Conservation (phyloP, 2,329 filamentous ascomycete genomes). For the Exophiala alcalophila region DNA sequence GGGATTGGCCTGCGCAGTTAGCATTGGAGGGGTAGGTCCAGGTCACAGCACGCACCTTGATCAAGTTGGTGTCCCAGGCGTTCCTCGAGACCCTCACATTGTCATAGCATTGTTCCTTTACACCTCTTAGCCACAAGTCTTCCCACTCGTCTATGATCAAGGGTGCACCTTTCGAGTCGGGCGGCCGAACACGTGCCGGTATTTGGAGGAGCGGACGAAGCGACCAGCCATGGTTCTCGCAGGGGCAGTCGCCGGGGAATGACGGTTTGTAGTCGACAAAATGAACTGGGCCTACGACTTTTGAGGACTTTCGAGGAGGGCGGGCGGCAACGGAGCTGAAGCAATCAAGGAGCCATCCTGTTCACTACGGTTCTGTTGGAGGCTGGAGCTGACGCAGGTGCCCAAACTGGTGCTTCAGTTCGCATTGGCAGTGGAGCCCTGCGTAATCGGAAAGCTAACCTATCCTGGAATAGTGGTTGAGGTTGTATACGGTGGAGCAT, state of each 20-base stretch:
- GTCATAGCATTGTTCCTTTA: conserved; percentile 90
- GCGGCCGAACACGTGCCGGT: conserved; percentile 95
- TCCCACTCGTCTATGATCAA: conserved; percentile 1
- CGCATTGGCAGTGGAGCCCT: background rate
- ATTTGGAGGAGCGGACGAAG: conserved; percentile 72
- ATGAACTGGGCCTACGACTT: conserved; percentile 10
- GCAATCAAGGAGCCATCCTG: conserved; percentile 15
- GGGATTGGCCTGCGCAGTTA: conserved; percentile 71
- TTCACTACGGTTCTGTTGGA: conserved; percentile 1
- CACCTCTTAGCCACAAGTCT: conserved; percentile 20
- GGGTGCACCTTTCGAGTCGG: conserved; percentile 71
- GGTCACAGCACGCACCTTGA: conserved; percentile 68
- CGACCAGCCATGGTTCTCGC: conserved; percentile 59
- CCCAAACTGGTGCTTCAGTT: background rate
- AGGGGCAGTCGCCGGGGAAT: background rate
- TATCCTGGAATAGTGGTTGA: too few relatives aligned
- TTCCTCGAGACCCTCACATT: conserved; percentile 96
- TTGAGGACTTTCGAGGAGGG: background rate
- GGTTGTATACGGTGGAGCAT: conserved; percentile 8
- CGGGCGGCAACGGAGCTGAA: conserved; percentile 10
- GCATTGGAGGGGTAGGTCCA: conserved; percentile 29
- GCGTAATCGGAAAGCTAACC: conserved; percentile 1
- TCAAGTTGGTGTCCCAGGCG: conserved; percentile 97
- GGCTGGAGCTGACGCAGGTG: conserved; percentile 16
- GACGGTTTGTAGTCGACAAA: background rate